Evolutionary conservation across 495 filamentous ascomycete species (phyloP), one percentile per base, ranked within the genome.

Genomic region (Haplographium delicatum): DNA sequence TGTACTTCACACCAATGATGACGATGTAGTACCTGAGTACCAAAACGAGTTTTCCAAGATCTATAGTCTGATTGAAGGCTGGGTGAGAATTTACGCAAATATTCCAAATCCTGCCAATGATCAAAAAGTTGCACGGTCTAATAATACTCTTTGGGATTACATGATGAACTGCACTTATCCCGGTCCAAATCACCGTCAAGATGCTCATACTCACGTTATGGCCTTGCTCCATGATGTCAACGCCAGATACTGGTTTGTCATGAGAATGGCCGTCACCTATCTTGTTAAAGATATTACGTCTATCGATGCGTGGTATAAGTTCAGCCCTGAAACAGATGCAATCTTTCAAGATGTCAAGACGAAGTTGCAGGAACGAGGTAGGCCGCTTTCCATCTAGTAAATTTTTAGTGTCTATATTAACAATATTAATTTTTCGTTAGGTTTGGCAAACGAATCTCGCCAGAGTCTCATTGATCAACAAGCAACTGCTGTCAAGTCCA

Each of bases 231-330:
- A 28, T 16, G 61, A 71, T 30, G 33, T 44, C 25, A 44, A 49
- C 5, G 46, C 57, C 0, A 53, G 68, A 13, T 50, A 46, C 2
- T 63, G 57, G 50, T 56, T 68, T 11, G 34, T 67, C 4, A 51
- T 63, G 52, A 60, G 68, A 15, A 56, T 69, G 2, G 42, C 62
- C 5, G 15, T 65, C 30, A 58, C 60, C 5, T 63, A 67, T 30
- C 56, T 67, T n/a, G 20, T 62, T 15, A 41, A 50, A 13, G 47
- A 53, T 3, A 54, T 70, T 24, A 58, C 63, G 41, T 41, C 25
- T 11, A 18, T 53, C 9, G 54, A 64, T 2, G 55, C 51, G 18
- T 71, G 61, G 51, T 34, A 51, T 13, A 42, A 40, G 0, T 70
- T 57, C 33, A 52, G 33, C 15, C 4, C 25, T 1, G 10, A 7